Base-by-base conservation (phyloP, 768 basidiomycete genomes). In the Phallus indusiatus region DNA sequence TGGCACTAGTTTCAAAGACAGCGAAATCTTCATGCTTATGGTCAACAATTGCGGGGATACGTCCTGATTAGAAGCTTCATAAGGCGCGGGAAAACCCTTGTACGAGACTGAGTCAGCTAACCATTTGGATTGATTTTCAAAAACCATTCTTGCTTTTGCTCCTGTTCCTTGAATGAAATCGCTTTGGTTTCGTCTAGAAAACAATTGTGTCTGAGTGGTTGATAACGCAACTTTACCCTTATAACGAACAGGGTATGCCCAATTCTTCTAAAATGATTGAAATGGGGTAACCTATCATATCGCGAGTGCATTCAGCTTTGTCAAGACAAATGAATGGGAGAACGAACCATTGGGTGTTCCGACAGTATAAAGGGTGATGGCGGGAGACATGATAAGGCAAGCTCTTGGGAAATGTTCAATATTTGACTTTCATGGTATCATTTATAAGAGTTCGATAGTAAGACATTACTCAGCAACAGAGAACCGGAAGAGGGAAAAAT, bases 1-100 rank as follows among this genome's bases (percentile, higher is more conserved):
- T 92, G 10, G 91, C 90, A 1, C 85, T 82, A 6, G 81, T 84
- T 67, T 92, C 90, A 64, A 90, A 90, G 42, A 90, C 80, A 7
- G 64, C 64, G 66, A 90, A 90, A 64, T 84, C 57, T 20, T 33
- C 47, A 36, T 51, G 49, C 48, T 33, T 51, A 56, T 76, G 78
- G 67, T 90, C 86, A 36, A 82, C 74, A 42, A 90, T 72, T 28
- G 78, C 77, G 5, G 88, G 87, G 55, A 90, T 90, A 49, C 86
- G 75, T 0, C 77, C 76, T 36, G 56, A 2, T 10, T 28, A 16
- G 6, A 55, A 28, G 5, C 18, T 5, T 46, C 11, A 2, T 34
- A 11, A 50, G 47, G 36, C 12, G 49, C 21, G 8, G 2, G 5
- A n/a, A 8, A 21, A n/a, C 20, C n/a, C n/a, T n/a, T 33, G 12